Conservation (phyloP, 306 rosid species). For the Cicer arietinum region DNA sequence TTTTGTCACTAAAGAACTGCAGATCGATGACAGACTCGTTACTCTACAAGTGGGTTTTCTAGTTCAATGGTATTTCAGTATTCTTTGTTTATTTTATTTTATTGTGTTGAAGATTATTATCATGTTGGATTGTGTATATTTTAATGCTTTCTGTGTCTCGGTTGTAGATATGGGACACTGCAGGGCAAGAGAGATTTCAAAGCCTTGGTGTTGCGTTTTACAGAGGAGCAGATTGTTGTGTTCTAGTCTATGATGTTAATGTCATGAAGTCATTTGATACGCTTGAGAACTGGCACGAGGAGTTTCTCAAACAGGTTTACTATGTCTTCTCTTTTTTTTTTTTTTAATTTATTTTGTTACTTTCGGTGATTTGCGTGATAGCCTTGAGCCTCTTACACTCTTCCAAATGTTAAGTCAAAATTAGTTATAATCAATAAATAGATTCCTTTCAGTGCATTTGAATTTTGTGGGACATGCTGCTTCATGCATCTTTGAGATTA, state of each 20-base stretch:
- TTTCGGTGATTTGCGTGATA: conserved; percentile 10
- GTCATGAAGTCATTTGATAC: conserved; percentile 91
- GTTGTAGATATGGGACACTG: conserved; percentile 93
- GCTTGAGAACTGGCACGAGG: conserved; percentile 96
- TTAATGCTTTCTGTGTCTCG: conserved; percentile 1
- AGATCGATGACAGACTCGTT: conserved; percentile 86
- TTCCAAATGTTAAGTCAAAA: background rate
- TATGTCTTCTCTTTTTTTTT: conserved; percentile 13
- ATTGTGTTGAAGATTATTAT: background rate
- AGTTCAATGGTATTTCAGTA: conserved; percentile 42
- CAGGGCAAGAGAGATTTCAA: conserved; percentile 95
- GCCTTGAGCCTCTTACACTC: conserved; percentile 8
- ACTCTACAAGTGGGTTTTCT: conserved; percentile 82
- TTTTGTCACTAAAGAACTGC: conserved; percentile 93
- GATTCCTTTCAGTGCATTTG: background rate
- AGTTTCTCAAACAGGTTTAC: conserved; percentile 90
- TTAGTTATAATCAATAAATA: background rate
- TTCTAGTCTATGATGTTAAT: conserved; percentile 85
- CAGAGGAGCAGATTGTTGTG: conserved; percentile 96
- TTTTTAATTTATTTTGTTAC: conserved; percentile 4
- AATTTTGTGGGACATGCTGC: background rate
- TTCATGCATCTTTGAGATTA: background rate
- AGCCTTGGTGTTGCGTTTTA: conserved; percentile 96
- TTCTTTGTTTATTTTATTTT: background rate
- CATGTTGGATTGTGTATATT: background rate